Evolutionary conservation across 2,329 filamentous ascomycete species (phyloP), one percentile per base, ranked within the genome.

Genomic region (Fusarium equiseti): DNA sequence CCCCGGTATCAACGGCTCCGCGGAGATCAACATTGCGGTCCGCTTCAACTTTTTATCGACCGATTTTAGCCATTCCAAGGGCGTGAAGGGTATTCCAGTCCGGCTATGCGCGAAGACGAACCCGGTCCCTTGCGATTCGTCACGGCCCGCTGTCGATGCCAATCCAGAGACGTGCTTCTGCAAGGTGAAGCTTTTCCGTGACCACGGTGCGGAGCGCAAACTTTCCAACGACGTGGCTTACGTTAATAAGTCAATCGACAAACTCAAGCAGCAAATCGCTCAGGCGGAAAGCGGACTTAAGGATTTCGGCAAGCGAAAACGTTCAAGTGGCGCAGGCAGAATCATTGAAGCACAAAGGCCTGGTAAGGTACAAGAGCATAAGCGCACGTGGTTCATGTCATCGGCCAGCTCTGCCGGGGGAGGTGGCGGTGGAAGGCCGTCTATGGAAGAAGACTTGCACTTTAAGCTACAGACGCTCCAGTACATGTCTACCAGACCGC

Each of bases 21-120:
- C 91, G 6, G 94, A 98, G 75, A 96, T 94, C 79, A 92, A 90
- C 50, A 89, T 99, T 60, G 92, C 94, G 9, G 93, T 98, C 15
- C 92, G 95, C 46, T 98, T 98, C 86, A 99, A 99, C 82, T 99
- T 99, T 78, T 85, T 99, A 1, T 99, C 96, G 1, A 99, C 96
- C 11, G 96, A 99, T 78, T 99, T 98, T 79, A 98, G 95, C 79
- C 96, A 98, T 78, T 98, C 96, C 13, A 99, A 99, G 78, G 96
- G 96, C 48, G 96, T 99, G 51, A 98, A 98, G 81, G 96, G 96
- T 38, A 98, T 98, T 70, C 95, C 96, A 0, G 95, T 98, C 6
- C 87, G 96, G 59, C 87, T 98, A 1, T 98, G 95, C 79, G 90
- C 95, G 16, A 98, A 98, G 81, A 98, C 96, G 0, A 91, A 92